Conservation (phyloP, 2,329 filamentous ascomycete species). For the Fusarium duplospermum region DNA sequence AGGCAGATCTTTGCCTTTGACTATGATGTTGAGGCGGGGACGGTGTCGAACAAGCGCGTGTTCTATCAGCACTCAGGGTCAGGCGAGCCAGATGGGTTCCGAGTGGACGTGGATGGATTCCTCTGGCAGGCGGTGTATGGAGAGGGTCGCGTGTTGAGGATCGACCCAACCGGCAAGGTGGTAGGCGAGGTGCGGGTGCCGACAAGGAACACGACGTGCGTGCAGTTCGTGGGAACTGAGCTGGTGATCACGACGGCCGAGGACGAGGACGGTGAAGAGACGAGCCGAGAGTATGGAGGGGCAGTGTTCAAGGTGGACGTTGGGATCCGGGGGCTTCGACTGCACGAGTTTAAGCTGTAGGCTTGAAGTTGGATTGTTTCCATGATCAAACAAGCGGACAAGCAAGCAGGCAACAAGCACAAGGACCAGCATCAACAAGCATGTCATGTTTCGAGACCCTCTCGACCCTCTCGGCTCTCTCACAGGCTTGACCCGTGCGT, state of each 20-base stretch:
- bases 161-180: constrained; percentile 75
- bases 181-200: constrained; percentile 81
- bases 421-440: neutral
- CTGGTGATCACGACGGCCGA: constrained; percentile 83
- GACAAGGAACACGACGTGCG: constrained; percentile 83
- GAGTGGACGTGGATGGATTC: constrained; percentile 84
- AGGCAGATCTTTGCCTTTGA: constrained; percentile 79
- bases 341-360: constrained; percentile 72
- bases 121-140: constrained; percentile 92
- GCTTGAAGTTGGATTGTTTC: neutral
- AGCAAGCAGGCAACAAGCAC: neutral
- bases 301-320: constrained; percentile 82
- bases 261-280: constrained; percentile 73
- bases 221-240: constrained; percentile 79
- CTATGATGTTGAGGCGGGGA: constrained; percentile 73
- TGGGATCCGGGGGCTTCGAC: constrained; percentile 72
- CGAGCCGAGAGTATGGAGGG: constrained; percentile 74
- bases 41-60: constrained; percentile 74
- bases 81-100: constrained; percentile 85
- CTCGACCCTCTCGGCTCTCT: neutral
- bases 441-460: constrained; percentile 4
- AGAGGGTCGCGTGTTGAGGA: constrained; percentile 78
- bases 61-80: constrained; percentile 77
- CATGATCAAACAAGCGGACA: neutral
- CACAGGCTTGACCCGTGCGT: neutral